These are phyloP conservation scores for Bipolaris sorokiniana DNA, from an alignment of 2,329 filamentous ascomycete species.

Conservation along the genomic window DNA sequence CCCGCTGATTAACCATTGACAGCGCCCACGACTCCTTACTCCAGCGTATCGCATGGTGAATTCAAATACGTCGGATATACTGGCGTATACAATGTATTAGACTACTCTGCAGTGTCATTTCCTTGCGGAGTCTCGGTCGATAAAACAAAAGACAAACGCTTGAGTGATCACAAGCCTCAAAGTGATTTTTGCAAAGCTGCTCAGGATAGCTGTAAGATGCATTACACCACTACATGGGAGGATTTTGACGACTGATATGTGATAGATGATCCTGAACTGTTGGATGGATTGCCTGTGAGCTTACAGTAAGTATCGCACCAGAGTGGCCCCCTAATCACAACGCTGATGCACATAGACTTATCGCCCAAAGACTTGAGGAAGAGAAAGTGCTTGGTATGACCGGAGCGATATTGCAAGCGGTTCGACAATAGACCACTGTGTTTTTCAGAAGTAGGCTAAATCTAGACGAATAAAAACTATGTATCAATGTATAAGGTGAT, in stretches of 20 bases:
- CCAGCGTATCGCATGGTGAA: slow-evolving; percentile 50
- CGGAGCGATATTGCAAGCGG: slow-evolving; percentile 41
- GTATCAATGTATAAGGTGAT: neutral
- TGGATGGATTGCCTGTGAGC: slow-evolving; percentile 54
- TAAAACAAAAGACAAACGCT: slow-evolving; percentile 45
- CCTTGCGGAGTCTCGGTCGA: slow-evolving; percentile 51
- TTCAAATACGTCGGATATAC: slow-evolving; percentile 56
- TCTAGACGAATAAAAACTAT: neutral
- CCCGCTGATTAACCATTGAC: slow-evolving; percentile 12
- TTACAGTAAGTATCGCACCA: slow-evolving; percentile 39
- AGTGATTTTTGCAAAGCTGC: slow-evolving; percentile 51
- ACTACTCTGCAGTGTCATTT: slow-evolving; percentile 56
- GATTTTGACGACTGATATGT: neutral
- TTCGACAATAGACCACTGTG: slow-evolving; percentile 9
- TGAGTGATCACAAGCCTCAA: slow-evolving; percentile 33
- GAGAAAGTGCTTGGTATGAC: slow-evolving; percentile 53
- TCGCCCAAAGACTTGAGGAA: slow-evolving; percentile 51
- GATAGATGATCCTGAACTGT: slow-evolving; percentile 45
- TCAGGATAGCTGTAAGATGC: slow-evolving; percentile 51
- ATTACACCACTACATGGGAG: neutral
- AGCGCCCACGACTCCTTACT: slow-evolving; percentile 55
- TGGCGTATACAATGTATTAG: slow-evolving; percentile 57
- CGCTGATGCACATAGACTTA: slow-evolving; percentile 29
- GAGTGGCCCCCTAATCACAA: neutral
- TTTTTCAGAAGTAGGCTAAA: neutral